These are phyloP conservation scores for Fusarium multiceps DNA, from an alignment of 2,329 filamentous ascomycete species.

Conservation along the genomic window DNA sequence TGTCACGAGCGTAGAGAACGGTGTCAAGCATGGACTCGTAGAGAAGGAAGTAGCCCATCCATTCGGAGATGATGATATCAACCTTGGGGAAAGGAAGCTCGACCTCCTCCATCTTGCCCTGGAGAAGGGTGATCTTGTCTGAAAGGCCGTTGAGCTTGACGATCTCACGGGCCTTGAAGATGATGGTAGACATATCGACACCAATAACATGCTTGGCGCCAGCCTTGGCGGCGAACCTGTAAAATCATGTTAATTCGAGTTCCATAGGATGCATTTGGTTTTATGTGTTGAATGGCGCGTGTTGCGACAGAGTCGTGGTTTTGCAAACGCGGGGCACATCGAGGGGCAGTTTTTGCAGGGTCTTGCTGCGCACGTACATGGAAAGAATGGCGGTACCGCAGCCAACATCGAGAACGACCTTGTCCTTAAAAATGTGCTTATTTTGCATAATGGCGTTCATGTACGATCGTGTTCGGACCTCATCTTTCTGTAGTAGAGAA, in stretches of 20 bases:
- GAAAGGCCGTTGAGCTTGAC: constrained; percentile 91
- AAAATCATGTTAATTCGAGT: constrained; percentile 16
- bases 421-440: constrained; percentile 87
- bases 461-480: constrained; percentile 95
- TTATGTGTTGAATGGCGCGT: not conserved
- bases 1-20: constrained; percentile 94
- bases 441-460: constrained; percentile 98
- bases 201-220: constrained; percentile 99
- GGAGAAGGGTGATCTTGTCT: constrained; percentile 95
- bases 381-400: constrained; percentile 98
- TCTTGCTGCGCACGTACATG: constrained; percentile 74
- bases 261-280: not conserved
- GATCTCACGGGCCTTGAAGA: constrained; percentile 97
- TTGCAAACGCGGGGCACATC: constrained; percentile 32
- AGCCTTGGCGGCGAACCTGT: constrained; percentile 94
- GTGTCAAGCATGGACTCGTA: constrained; percentile 99
- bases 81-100: constrained; percentile 92
- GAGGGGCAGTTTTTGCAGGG: constrained; percentile 18
- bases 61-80: constrained; percentile 99
- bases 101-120: constrained; percentile 99
- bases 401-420: constrained; percentile 92
- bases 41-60: constrained; percentile 99
- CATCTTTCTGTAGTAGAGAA: constrained; percentile 80
- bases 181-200: constrained; percentile 99
- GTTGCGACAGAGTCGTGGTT: constrained; percentile 1